Conservation (phyloP, 306 rosid genomes). For the Sicyos baderoa region DNA sequence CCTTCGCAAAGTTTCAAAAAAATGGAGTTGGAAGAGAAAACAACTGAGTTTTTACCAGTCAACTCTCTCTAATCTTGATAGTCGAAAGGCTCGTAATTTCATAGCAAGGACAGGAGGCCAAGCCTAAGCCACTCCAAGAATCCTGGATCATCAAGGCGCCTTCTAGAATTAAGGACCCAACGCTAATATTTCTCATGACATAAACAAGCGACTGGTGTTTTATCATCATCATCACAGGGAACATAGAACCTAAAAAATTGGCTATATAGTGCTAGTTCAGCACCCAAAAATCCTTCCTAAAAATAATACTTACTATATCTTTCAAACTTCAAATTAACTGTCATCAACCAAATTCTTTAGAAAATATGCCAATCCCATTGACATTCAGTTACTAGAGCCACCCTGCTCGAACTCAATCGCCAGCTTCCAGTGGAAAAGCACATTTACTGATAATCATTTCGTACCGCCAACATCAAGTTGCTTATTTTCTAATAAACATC, state of each 20-base stretch:
- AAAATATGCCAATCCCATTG: background rate
- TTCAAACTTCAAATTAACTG: background rate
- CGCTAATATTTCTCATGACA: background rate
- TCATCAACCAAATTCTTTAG: background rate
- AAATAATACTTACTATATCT: background rate
- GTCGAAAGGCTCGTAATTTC: no score
- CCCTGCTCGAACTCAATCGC: background rate
- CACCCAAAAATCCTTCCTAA: background rate
- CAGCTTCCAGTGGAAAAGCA: no score
- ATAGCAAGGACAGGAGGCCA: no score
- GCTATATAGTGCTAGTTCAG: background rate
- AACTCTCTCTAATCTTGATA: no score
- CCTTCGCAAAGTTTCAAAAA: no score
- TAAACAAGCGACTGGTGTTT: background rate
- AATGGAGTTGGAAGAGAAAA: no score
- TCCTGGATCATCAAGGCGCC: no score
- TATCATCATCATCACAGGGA: constrained; percentile 5
- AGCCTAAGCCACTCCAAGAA: no score
- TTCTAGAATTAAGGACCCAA: background rate
- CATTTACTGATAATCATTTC: no score
- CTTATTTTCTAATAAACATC: background rate
- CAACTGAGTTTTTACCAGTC: no score
- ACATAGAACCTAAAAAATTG: background rate
- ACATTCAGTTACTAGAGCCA: background rate
- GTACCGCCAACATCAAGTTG: no score